Conservation (phyloP, 2,329 filamentous ascomycete genomes). For the Pseudogymnoascus sp. region DNA sequence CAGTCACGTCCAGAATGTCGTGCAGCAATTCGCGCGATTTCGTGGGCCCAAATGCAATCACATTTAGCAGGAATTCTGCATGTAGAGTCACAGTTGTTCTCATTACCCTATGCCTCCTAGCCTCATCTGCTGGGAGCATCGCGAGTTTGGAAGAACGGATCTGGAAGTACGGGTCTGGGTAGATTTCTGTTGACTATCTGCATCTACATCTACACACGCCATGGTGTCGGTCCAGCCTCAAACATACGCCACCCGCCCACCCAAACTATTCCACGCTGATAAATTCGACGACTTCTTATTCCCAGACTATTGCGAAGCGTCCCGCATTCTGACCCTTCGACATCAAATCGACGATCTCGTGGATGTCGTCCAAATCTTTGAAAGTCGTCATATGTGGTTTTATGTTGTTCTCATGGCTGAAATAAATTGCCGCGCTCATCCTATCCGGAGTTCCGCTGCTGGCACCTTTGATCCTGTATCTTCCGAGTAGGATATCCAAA, state of each 20-base stretch:
- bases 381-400: conserved; percentile 16
- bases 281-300: neutral
- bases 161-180: neutral
- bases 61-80: neutral
- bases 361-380: conserved; percentile 18
- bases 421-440: conserved; percentile 18
- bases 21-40: neutral
- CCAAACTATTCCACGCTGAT: neutral
- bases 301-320: conserved; percentile 15
- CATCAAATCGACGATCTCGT: conserved; percentile 19
- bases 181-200: neutral
- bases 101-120: neutral
- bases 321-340: conserved; percentile 15
- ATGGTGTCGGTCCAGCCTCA: neutral
- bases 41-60: neutral
- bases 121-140: neutral
- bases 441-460: conserved; percentile 16
- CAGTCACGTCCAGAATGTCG: neutral
- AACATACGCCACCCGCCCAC: neutral
- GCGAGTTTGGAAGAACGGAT: neutral
- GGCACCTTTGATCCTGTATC: conserved; percentile 15
- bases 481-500: conserved; percentile 16
- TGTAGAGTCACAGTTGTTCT: neutral
- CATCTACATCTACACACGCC: neutral
- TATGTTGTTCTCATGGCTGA: conserved; percentile 17